Evolutionary conservation across 192 early-diverging fungal genomes (phyloP).

Genomic region (Coemansia sp.): DNA sequence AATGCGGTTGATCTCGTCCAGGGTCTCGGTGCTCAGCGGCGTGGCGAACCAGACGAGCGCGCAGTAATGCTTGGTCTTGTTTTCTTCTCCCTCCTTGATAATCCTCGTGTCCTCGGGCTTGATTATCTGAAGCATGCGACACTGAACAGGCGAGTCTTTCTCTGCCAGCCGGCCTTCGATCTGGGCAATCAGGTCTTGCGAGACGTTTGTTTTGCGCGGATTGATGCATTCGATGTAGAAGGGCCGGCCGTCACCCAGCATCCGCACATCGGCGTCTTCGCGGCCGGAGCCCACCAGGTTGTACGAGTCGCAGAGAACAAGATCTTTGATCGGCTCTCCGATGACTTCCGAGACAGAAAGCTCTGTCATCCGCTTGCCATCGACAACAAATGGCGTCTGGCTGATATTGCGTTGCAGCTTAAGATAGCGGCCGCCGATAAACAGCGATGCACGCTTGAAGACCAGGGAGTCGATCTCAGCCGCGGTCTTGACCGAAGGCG

Average conservation of each 20-base stretch:
- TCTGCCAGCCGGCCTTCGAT: constrained; percentile 52
- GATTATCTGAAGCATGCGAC: constrained; percentile 52
- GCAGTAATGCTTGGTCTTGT: constrained; percentile 68
- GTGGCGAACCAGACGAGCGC: constrained; percentile 68
- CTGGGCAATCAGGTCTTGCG: constrained; percentile 35
- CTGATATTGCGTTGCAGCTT: constrained; percentile 72
- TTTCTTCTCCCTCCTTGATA: constrained; percentile 74
- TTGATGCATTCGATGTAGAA: constrained; percentile 89
- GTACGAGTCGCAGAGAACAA: constrained; percentile 62
- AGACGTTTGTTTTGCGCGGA: constrained; percentile 56
- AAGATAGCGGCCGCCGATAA: constrained; percentile 69
- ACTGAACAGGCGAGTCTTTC: constrained; percentile 55
- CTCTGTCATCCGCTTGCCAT: constrained; percentile 65
- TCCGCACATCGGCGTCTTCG: constrained; percentile 94
- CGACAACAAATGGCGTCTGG: constrained; percentile 82
- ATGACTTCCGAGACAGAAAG: constrained; percentile 80
- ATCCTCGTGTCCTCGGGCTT: constrained; percentile 55
- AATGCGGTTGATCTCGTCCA: constrained; percentile 56
- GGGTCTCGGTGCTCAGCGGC: constrained; percentile 51
- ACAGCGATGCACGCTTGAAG: constrained; percentile 56
- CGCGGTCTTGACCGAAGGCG: constrained; percentile 16
- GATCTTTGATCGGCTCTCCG: constrained; percentile 55
- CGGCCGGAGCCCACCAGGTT: constrained; percentile 83
- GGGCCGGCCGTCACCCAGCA: constrained; percentile 87
- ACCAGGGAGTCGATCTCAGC: constrained; percentile 40